Base-by-base conservation (phyloP, 371 early-diverging fungal species). In the Mortierella sp. region DNA sequence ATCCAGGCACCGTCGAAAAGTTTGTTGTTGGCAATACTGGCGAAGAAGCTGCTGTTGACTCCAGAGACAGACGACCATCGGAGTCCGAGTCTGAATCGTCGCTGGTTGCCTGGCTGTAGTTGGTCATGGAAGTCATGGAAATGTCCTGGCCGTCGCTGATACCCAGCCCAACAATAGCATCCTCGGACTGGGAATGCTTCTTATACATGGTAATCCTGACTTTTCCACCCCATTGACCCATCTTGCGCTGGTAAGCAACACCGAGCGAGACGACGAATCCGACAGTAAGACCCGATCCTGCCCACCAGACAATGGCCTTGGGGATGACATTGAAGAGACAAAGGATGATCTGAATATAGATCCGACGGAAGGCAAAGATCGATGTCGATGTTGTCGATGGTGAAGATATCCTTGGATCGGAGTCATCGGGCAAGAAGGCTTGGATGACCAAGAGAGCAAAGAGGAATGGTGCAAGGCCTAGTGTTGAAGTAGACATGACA, bases 261-360 rank as follows among this genome's bases (percentile, higher is more conserved):
- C 84, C 70, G 38, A 93, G 75, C 14, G 89, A 88, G 8, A 87
- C 89, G 24, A 91, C 6, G 55, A 89, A 89, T 8, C 93, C 93
- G 29, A 88, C 89, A 43, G 89, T 46, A 7, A 92, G 75, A n/a
- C 92, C 92, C 14, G 89, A 89, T 68, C 90, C 49, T 18, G 92
- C 90, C 93, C 92, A 93, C 93, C 93, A 93, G 24, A 91, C 78
- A 56, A 91, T 90, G 27, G 90, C 90, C 68, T 90, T 89, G 35
- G 82, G 87, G 27, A 89, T 79, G 68, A 90, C 92, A 71, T 93
- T 93, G 74, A 92, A 82, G 35, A 93, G 88, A 56, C 90, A 90
- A 88, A 93, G 90, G 65, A 89, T 76, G 16, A 91, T 38, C 44
- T 92, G 93, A 21, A 93, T 71, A 3, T 87, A 81, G 18, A 90